Evolutionary conservation across 1,139 yeast genomes (phyloP).

Genomic region (Taphrina wiesneri): DNA sequence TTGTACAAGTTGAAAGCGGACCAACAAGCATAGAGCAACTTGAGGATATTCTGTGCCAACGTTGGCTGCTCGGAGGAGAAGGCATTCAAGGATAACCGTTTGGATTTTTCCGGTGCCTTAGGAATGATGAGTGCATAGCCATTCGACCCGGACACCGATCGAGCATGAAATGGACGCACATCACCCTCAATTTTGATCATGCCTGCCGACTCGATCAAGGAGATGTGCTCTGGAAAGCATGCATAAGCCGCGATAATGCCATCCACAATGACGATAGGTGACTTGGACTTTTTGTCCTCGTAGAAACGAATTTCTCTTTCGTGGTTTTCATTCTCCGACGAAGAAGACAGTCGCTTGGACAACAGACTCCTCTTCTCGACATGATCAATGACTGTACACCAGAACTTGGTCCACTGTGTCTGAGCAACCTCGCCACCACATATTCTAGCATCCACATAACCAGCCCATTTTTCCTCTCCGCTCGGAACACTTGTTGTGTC

Average conservation of each 20-base stretch:
- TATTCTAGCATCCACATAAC: slow-evolving; percentile 17
- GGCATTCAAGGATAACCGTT: background rate
- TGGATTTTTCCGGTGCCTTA: background rate
- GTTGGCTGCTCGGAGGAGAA: background rate
- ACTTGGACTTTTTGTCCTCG: slow-evolving; percentile 8
- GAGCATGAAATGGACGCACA: background rate
- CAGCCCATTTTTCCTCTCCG: slow-evolving; percentile 13
- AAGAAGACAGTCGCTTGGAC: background rate
- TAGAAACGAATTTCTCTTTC: background rate
- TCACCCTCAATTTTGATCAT: slow-evolving; percentile 22
- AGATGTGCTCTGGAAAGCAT: slow-evolving; percentile 13
- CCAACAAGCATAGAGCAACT: slow-evolving; percentile 16
- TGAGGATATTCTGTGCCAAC: slow-evolving; percentile 8
- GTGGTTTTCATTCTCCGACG: background rate
- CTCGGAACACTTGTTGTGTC: background rate
- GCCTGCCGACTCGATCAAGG: slow-evolving; percentile 22
- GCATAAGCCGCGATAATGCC: slow-evolving; percentile 19
- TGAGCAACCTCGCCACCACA: slow-evolving; percentile 15
- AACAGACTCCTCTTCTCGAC: background rate
- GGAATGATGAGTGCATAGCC: slow-evolving; percentile 25
- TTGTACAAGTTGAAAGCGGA: slow-evolving; percentile 14
- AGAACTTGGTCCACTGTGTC: slow-evolving; percentile 26
- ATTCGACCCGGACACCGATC: background rate
- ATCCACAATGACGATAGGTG: slow-evolving; percentile 1
- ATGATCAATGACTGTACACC: background rate